A percentile compares a stretch with the other conserved stretches of the same genome.
Conservation (phyloP, 140 eudicot species). For the Erigeron philadelphicus region DNA sequence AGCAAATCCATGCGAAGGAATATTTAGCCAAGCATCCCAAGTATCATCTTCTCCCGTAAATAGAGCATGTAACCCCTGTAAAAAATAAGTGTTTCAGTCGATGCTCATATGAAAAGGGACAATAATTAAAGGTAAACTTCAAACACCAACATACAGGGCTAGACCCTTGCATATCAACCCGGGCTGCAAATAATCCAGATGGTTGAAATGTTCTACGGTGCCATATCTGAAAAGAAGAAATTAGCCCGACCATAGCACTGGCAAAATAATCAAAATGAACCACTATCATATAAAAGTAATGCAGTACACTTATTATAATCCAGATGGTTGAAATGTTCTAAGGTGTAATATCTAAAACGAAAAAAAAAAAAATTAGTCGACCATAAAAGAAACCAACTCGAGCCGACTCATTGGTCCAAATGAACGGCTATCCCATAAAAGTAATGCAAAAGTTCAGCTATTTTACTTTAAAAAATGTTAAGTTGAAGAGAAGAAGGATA, state of each 20-base stretch:
- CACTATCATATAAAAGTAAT: constrained; percentile 15
- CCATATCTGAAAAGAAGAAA: constrained; percentile 66
- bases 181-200: constrained; percentile 98
- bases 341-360: neutral
- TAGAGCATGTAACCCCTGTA: constrained; percentile 90
- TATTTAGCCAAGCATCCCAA: constrained; percentile 95
- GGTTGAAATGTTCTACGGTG: constrained; percentile 93
- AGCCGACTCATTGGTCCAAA: neutral
- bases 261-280: constrained; percentile 5
- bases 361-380: neutral
- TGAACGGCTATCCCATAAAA: too few species aligned
- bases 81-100: neutral
- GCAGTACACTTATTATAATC: neutral
- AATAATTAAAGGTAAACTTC: constrained; percentile 10
- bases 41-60: constrained; percentile 98
- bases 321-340: neutral
- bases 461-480: neutral
- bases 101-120: constrained; percentile 1
- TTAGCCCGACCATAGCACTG: constrained; percentile 4
- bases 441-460: neutral
- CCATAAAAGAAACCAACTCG: neutral
- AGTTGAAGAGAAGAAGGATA: neutral
- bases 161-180: constrained; percentile 97
- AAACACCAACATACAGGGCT: constrained; percentile 54
- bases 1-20: constrained; percentile 68